These are phyloP conservation scores for Hericium erinaceus DNA, from an alignment of 768 basidiomycete genomes.

Conservation along the genomic window DNA sequence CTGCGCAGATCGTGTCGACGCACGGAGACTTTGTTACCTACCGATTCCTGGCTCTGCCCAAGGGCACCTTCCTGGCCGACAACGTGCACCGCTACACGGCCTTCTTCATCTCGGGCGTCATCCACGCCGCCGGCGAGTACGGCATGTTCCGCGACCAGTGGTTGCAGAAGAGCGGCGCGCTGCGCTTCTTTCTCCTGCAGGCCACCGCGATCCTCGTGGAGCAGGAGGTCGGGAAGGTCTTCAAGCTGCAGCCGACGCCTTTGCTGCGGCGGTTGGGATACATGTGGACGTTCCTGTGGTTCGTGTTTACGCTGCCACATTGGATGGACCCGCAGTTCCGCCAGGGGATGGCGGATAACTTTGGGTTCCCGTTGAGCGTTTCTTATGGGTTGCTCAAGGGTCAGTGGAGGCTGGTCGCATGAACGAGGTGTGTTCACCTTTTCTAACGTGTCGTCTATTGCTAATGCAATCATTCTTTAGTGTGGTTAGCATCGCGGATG, in stretches of 20 bases:
- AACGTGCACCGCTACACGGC: background rate
- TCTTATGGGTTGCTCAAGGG: background rate
- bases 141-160: background rate
- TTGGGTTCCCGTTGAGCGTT: background rate
- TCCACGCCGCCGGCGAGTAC: background rate
- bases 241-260: background rate
- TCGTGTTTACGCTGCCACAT: background rate
- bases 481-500: too few species aligned
- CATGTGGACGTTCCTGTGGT: background rate
- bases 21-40: background rate
- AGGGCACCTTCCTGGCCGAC: background rate
- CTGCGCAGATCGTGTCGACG: background rate
- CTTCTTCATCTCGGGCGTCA: background rate
- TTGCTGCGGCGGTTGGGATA: background rate
- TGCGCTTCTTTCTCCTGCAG: background rate
- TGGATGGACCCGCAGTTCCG: background rate
- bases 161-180: background rate
- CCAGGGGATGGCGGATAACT: background rate
- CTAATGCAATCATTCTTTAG: too few species aligned
- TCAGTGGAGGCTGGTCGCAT: background rate
- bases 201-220: background rate
- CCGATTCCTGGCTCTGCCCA: background rate
- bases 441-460: too few species aligned
- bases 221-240: background rate
- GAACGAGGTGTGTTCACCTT: too few species aligned